These are phyloP conservation scores for Panellus pusillus DNA, from an alignment of 768 basidiomycete genomes.

Conservation along the genomic window DNA sequence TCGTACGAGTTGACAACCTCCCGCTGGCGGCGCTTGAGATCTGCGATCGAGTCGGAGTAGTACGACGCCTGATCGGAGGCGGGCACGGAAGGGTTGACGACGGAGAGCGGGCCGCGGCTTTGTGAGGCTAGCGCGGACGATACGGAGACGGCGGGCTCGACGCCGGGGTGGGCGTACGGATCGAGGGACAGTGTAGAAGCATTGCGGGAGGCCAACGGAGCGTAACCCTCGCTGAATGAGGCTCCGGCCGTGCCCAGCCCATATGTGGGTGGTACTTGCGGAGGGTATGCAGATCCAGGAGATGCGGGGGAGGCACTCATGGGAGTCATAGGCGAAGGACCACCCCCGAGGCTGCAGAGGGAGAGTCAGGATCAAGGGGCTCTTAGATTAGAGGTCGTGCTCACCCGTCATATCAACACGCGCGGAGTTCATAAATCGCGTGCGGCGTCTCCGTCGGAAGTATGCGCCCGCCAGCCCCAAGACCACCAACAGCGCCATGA, in stretches of 20 bases:
- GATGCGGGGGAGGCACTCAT: constrained; percentile 10
- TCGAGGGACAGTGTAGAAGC: background rate
- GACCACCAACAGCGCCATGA: constrained; percentile 4
- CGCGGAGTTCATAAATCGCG: no score
- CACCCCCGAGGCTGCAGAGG: constrained; percentile 12
- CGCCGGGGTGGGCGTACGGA: background rate
- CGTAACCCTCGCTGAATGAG: background rate
- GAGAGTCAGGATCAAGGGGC: no score
- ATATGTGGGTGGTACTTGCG: background rate
- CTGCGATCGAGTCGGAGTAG: constrained; percentile 17
- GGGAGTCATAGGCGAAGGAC: constrained; percentile 10
- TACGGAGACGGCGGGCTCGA: constrained; percentile 8
- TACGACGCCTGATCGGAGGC: background rate
- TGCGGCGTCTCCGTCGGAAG: constrained; percentile 4
- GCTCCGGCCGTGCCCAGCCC: background rate
- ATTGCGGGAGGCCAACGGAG: constrained; percentile 3
- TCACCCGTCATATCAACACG: background rate
- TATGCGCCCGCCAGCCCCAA: background rate
- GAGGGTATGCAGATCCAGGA: background rate
- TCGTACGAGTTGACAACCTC: constrained; percentile 20
- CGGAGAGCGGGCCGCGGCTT: constrained; percentile 10
- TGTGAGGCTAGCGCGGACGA: constrained; percentile 11
- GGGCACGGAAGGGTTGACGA: background rate
- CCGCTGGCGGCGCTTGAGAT: constrained; percentile 21
- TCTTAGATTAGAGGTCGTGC: background rate